phyloP scores from a whole-genome alignment of 495 filamentous ascomycete species.

The Penicillium crystallinum region DNA sequence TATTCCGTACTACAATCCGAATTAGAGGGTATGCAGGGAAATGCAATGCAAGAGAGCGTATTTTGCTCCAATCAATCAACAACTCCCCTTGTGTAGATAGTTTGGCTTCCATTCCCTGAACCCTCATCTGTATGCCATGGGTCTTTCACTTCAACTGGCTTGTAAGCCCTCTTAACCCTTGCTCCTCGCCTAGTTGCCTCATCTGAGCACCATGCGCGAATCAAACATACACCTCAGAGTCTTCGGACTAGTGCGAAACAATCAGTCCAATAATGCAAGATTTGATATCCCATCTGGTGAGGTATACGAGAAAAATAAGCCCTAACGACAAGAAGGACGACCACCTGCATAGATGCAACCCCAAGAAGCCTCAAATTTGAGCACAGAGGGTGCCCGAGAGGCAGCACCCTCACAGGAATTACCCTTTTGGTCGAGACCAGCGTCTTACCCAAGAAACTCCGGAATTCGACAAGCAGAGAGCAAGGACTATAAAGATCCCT shows the following conservation, averaged over 20 bases:
- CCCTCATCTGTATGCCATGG: not conserved
- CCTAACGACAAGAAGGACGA: not conserved
- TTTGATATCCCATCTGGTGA: too few species aligned
- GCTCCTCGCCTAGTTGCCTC: not conserved
- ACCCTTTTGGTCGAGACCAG: not conserved
- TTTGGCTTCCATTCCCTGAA: not conserved
- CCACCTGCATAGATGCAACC: not conserved
- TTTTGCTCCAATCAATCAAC: too few species aligned
- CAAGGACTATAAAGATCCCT: not conserved
- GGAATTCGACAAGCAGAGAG: too few species aligned
- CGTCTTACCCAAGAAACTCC: too few species aligned
- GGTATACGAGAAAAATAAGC: not conserved
- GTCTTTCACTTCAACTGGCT: not conserved
- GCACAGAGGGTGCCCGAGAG: not conserved
- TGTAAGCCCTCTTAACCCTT: not conserved
- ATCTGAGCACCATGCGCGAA: too few species aligned
- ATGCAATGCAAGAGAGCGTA: too few species aligned
- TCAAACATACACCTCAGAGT: too few species aligned
- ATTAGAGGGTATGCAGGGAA: too few species aligned
- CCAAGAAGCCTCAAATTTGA: not conserved
- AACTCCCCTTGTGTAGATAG: not conserved
- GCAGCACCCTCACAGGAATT: not conserved
- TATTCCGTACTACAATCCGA: too few species aligned
- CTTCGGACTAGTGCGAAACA: not conserved
- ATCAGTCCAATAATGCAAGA: not conserved